Conservation (phyloP, 805 yeast genomes). For the Monosporozyma yasuniensis region DNA sequence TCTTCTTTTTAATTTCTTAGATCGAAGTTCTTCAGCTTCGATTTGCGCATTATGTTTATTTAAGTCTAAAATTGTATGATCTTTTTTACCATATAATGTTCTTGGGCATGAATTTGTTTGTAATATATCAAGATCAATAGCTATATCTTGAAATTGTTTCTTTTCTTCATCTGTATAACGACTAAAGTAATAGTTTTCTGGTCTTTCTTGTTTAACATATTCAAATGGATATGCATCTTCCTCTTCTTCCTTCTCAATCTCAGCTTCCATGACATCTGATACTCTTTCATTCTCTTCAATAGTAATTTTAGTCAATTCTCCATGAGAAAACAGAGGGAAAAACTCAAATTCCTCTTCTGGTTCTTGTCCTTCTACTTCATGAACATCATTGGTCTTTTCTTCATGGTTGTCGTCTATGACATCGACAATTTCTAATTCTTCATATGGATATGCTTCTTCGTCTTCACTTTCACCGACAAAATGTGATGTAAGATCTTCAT, state of each 20-base stretch:
- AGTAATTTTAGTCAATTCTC: constrained; percentile 21
- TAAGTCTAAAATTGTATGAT: constrained; percentile 11
- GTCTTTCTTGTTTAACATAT: constrained; percentile 16
- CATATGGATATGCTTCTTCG: neutral
- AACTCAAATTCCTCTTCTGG: constrained; percentile 21
- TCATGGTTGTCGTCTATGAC: constrained; percentile 3
- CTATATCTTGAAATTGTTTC: constrained; percentile 11
- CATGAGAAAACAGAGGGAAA: constrained; percentile 25
- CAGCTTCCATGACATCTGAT: constrained; percentile 1
- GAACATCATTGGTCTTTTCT: constrained; percentile 2
- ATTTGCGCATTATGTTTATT: constrained; percentile 13
- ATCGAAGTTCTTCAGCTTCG: constrained; percentile 8
- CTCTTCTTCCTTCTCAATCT: constrained; percentile 16
- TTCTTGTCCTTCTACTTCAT: constrained; percentile 7
- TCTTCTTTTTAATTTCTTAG: constrained; percentile 13
- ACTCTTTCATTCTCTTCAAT: constrained; percentile 16
- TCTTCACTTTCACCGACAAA: constrained; percentile 20
- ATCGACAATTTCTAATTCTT: constrained; percentile 21
- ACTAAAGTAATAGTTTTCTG: constrained; percentile 19
- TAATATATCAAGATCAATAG: constrained; percentile 15
- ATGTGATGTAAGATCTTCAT: neutral
- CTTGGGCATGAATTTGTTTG: constrained; percentile 2
- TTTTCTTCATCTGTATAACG: constrained; percentile 9
- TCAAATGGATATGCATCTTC: constrained; percentile 3
- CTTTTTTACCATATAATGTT: constrained; percentile 1